These are phyloP conservation scores for Cutaneotrichosporon mucoides DNA, from an alignment of 1,284 basidiomycete species.

Conservation along the genomic window DNA sequence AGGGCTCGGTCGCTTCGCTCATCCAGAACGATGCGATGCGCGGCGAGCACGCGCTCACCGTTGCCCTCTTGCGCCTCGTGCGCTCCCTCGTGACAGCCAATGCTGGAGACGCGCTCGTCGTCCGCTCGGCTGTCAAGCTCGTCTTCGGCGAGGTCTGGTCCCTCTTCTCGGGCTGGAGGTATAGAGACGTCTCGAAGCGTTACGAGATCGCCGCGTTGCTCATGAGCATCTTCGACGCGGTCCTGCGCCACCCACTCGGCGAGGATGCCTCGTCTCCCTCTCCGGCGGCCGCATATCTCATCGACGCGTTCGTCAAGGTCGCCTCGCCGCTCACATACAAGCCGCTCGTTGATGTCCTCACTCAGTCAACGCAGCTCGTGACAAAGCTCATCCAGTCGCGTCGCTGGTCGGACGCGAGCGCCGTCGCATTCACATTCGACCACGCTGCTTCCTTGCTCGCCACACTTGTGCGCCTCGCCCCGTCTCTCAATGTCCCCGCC, in stretches of 20 bases:
- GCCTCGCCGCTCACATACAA: constrained; percentile 40
- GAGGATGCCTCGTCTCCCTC: constrained; percentile 20
- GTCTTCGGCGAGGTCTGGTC: constrained; percentile 35
- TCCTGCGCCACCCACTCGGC: constrained; percentile 31
- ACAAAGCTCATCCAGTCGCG: constrained; percentile 23
- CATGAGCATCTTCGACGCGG: constrained; percentile 28
- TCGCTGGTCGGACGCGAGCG: constrained; percentile 27
- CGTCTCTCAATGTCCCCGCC: constrained; percentile 16
- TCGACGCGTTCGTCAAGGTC: constrained; percentile 34
- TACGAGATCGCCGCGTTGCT: constrained; percentile 32
- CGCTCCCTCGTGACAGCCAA: constrained; percentile 25
- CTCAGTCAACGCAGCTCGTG: constrained; percentile 26
- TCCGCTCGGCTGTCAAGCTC: constrained; percentile 36
- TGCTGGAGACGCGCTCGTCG: constrained; percentile 20
- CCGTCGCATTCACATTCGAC: constrained; percentile 30
- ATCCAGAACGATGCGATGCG: constrained; percentile 31
- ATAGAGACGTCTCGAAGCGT: constrained; percentile 29
- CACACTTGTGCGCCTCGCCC: constrained; percentile 29
- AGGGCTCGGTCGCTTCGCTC: constrained; percentile 26
- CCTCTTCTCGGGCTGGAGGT: constrained; percentile 39
- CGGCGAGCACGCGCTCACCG: constrained; percentile 34
- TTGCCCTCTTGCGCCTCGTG: constrained; percentile 34
- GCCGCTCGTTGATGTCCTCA: constrained; percentile 38
- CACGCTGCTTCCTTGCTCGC: constrained; percentile 27
- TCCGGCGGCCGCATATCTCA: constrained; percentile 27